Conservation (phyloP, 176 grass and related monocot species). For the Poa annua region DNA sequence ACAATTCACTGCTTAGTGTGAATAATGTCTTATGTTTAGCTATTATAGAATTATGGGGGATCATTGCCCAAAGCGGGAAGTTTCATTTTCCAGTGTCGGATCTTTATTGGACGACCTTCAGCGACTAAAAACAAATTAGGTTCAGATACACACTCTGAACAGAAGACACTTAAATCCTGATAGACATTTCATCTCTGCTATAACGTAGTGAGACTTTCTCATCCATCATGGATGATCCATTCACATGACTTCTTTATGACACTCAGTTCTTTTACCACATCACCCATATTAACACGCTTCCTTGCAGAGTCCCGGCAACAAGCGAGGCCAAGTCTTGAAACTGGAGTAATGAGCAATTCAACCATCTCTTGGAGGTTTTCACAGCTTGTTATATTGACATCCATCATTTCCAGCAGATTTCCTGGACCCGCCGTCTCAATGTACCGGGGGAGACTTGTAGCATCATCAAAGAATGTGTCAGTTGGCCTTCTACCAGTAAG, state of each 20-base stretch:
- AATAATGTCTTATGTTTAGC: no score
- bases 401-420: conserved; percentile 34
- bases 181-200: no score
- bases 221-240: no score
- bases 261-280: not conserved
- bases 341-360: not conserved
- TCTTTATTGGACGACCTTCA: no score
- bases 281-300: not conserved
- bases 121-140: no score
- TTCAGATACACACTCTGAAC: no score
- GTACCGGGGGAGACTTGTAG: conserved; percentile 8
- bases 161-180: no score
- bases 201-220: no score
- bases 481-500: conserved; percentile 45
- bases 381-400: not conserved
- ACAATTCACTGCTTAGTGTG: no score
- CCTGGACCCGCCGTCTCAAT: conserved; percentile 20
- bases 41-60: no score
- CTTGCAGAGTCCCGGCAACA: conserved; percentile 3
- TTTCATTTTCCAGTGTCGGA: no score
- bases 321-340: conserved; percentile 22
- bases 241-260: conserved; percentile 8
- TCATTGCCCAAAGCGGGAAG: no score
- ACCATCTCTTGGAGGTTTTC: not conserved
- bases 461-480: conserved; percentile 22